Evolutionary conservation across 2,329 filamentous ascomycete species (phyloP).

Genomic region (Byssochlamys sp.): DNA sequence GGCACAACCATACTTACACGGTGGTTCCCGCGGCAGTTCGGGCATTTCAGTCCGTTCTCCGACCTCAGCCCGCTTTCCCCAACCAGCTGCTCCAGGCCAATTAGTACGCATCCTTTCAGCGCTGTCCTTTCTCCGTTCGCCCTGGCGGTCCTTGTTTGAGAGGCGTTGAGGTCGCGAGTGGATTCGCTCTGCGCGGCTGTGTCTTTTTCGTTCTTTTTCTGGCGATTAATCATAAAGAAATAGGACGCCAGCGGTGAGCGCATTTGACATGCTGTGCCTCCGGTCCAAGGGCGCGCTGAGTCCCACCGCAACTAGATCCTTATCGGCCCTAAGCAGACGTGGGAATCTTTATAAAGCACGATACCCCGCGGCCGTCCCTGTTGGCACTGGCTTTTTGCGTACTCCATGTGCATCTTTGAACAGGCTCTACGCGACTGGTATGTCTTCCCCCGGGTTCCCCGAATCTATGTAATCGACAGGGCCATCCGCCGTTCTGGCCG

Average conservation of each 20-base stretch:
- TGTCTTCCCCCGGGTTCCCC: background rate
- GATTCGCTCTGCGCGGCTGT: background rate
- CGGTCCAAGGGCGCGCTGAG: background rate
- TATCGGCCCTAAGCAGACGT: background rate
- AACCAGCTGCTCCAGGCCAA: background rate
- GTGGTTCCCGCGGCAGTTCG: background rate
- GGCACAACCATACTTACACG: background rate
- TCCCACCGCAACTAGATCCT: slow-evolving; percentile 1
- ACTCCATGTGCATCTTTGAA: background rate
- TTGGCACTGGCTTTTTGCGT: background rate
- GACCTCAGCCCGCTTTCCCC: background rate
- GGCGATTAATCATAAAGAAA: background rate
- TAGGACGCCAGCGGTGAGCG: background rate
- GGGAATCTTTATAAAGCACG: background rate
- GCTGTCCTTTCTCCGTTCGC: background rate
- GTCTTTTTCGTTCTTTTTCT: background rate
- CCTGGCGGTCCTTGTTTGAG: background rate
- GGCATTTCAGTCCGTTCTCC: background rate
- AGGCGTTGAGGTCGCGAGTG: background rate
- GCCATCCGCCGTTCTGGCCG: background rate
- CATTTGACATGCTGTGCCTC: background rate
- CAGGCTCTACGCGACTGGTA: slow-evolving; percentile 2
- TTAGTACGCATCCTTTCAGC: background rate
- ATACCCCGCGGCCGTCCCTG: background rate
- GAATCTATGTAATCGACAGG: background rate